Base-by-base conservation (phyloP, 345 rosid genomes). In the Pistacia atlantica region DNA sequence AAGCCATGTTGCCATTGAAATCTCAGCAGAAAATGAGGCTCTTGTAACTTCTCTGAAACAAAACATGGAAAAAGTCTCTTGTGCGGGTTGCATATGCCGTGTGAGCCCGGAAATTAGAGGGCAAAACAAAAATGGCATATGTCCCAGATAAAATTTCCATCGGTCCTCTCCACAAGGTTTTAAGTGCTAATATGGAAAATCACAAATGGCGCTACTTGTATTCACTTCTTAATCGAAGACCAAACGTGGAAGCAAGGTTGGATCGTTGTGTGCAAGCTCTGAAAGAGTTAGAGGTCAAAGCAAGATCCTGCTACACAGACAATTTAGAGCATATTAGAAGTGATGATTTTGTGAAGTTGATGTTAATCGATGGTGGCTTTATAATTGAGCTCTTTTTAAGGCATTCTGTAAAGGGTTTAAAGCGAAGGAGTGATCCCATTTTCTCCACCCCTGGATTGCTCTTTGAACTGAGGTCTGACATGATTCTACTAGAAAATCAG, bases 401-500 rank as follows among this genome's bases (percentile, higher is more conserved):
- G 82, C 72, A 78, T 56, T 58, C 84, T 3, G 35, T 79, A 9
- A 82, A 64, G 77, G 83, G 80, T 56, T 73, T 88, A 4, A 84
- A 84, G 59, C 88, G 80, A 6, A 72, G 87, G 3, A 84, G 81
- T 2, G 94, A 90, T 81, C 79, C 82, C 0, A 65, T 87, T 16
- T 88, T 88, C 56, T 78, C 67, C 55, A 83, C 78, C 1, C 85
- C 86, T 0, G 86, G 89, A 25, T 75, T 79, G 89, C 83, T 84
- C n/a, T 82, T 65, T 18, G 74, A 83, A 38, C 48, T 90, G 77
- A 83, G 89, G 65, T 74, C 83, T 51, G 77, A 87, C 73, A 61
- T 88, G 76, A 74, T 86, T 11, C 16, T 88, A 75, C 73, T 88
- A 16, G 94, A 90, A 80, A 90, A 90, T 51, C 92, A 90, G 56